Evolutionary conservation across 176 grass and related monocot genomes (phyloP).

Genomic region (Secale cereale): DNA sequence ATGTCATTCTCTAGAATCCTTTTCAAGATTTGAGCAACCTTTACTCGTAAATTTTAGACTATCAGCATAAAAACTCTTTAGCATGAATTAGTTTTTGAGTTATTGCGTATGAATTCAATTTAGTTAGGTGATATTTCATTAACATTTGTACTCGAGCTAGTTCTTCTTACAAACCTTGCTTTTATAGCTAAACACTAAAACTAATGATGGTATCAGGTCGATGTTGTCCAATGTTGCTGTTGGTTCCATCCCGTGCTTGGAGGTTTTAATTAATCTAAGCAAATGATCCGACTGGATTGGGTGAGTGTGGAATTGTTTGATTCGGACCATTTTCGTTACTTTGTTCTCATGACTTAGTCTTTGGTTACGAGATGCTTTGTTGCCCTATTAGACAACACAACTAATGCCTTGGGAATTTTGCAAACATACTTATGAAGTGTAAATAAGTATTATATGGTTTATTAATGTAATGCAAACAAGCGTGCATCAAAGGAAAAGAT

Average conservation of each 20-base stretch:
- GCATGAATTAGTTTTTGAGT: not conserved
- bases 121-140: not conserved
- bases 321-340: no score
- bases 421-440: not conserved
- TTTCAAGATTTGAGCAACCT: not conserved
- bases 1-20: not conserved
- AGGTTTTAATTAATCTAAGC: no score
- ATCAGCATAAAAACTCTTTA: not conserved
- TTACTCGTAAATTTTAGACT: not conserved
- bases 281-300: no score
- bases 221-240: no score
- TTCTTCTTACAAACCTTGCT: not conserved
- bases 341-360: no score
- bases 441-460: not conserved
- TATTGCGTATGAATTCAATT: not conserved
- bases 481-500: not conserved
- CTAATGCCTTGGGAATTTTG: no score
- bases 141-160: not conserved
- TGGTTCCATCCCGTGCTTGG: no score
- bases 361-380: no score
- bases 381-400: no score
- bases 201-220: no score
- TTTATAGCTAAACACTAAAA: no score
- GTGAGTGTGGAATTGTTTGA: no score
- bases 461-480: not conserved